Percentiles rank a stretch among this genome's conserved stretches.
Conservation (phyloP, 345 rosid species). For the Gynandropsis gynandra region DNA sequence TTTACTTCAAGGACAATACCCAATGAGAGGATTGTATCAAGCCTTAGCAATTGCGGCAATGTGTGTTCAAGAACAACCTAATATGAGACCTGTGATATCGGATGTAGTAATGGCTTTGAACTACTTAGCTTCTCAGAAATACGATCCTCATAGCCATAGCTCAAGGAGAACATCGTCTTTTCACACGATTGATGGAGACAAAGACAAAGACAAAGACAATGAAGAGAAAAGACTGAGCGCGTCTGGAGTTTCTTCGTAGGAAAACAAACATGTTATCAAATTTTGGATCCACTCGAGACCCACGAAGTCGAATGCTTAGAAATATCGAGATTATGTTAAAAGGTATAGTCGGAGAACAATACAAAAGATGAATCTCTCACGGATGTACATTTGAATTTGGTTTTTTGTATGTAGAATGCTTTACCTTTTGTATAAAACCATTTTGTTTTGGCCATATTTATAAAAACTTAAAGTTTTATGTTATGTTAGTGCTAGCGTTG, state of each 20-base stretch:
- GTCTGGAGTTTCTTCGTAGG: conserved; percentile 19
- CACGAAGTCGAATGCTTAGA: background rate
- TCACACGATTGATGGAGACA: background rate
- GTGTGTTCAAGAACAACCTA: conserved; percentile 93
- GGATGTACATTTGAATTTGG: conserved; percentile 39
- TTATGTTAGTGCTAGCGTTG: no score
- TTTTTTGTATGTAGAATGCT: conserved; percentile 29
- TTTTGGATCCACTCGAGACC: conserved; percentile 12
- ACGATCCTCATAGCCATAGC: conserved; percentile 36
- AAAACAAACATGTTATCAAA: background rate
- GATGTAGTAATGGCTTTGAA: conserved; percentile 79
- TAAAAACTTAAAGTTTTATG: conserved; percentile 16
- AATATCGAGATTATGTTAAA: no score
- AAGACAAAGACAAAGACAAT: conserved; percentile 9
- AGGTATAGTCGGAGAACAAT: no score
- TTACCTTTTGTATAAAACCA: conserved; percentile 16
- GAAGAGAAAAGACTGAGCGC: conserved; percentile 19
- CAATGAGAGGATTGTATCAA: conserved; percentile 73
- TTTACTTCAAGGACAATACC: conserved; percentile 61
- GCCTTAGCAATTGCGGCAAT: conserved; percentile 88
- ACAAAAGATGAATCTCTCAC: conserved; percentile 6
- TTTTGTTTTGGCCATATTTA: conserved; percentile 20
- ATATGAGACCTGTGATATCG: conserved; percentile 58
- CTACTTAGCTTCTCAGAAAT: conserved; percentile 63
- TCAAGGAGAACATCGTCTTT: conserved; percentile 22